phyloP scores from a whole-genome alignment of 495 filamentous ascomycete genomes.

The Neurospora pannonica region DNA sequence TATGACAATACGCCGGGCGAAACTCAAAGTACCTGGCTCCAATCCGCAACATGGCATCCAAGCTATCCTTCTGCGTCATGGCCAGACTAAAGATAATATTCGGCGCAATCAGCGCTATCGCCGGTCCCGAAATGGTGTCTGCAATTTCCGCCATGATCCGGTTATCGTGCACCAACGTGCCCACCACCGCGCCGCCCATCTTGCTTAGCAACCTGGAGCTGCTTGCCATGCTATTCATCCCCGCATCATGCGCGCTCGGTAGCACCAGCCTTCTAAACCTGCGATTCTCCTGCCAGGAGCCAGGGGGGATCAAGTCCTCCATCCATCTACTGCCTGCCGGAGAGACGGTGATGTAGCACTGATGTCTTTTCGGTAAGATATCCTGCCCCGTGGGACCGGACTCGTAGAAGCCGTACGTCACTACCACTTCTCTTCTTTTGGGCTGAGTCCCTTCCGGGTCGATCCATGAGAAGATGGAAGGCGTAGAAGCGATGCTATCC shows the following conservation, averaged over 20 bases:
- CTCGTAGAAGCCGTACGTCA: constrained; percentile 44
- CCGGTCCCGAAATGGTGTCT: constrained; percentile 23
- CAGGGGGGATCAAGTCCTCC: constrained; percentile 31
- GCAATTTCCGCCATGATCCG: constrained; percentile 19
- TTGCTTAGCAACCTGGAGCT: constrained; percentile 28
- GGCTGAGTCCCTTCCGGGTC: constrained; percentile 4
- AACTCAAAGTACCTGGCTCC: constrained; percentile 50
- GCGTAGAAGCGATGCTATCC: constrained; percentile 34
- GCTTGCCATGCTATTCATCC: constrained; percentile 47
- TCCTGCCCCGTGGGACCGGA: constrained; percentile 31
- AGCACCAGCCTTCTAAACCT: constrained; percentile 40
- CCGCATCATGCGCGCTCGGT: constrained; percentile 39
- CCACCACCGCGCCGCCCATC: constrained; percentile 29
- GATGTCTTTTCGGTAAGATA: constrained; percentile 37
- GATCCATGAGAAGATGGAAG: constrained; percentile 27
- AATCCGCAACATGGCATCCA: constrained; percentile 35
- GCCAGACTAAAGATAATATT: constrained; percentile 43
- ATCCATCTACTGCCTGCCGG: constrained; percentile 39
- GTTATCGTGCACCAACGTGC: constrained; percentile 25
- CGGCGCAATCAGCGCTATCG: constrained; percentile 33
- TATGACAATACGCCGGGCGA: constrained; percentile 40
- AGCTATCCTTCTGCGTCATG: constrained; percentile 44
- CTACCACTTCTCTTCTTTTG: constrained; percentile 16
- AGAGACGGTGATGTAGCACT: constrained; percentile 43
- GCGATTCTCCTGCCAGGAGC: constrained; percentile 29